These are phyloP conservation scores for Decorospora gaudefroyi DNA, from an alignment of 2,329 filamentous ascomycete species.

Conservation along the genomic window DNA sequence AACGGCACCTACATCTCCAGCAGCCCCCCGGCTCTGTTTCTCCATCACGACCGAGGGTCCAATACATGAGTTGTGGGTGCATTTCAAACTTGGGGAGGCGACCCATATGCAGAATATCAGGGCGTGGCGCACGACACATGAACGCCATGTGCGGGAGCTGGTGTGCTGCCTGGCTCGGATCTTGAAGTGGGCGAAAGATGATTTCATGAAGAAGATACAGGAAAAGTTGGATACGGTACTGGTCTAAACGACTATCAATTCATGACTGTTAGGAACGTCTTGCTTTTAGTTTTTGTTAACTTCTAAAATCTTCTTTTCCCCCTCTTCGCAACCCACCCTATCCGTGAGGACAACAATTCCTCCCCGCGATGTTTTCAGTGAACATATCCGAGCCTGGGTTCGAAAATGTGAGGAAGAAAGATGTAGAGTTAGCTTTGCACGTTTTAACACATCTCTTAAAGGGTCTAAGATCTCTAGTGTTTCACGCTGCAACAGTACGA, in stretches of 20 bases:
- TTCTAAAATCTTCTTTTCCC: constrained; percentile 5
- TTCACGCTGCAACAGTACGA: too few species aligned
- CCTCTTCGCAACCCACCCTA: constrained; percentile 1
- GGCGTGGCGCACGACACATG: constrained; percentile 14
- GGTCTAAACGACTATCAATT: constrained; percentile 1
- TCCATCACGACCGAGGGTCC: constrained; percentile 19
- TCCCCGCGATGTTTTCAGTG: too few species aligned
- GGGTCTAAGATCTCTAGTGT: too few species aligned
- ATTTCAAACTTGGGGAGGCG: constrained; percentile 13
- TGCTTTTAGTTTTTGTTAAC: constrained; percentile 5
- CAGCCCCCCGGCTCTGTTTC: constrained; percentile 6
- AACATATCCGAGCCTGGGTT: too few species aligned
- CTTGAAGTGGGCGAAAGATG: constrained; percentile 13
- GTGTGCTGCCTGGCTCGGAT: constrained; percentile 13
- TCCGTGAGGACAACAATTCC: too few species aligned
- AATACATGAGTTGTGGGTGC: constrained; percentile 27
- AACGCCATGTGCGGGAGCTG: constrained; percentile 13
- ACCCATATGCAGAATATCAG: constrained; percentile 16
- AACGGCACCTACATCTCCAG: constrained; percentile 1
- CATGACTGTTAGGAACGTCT: constrained; percentile 5
- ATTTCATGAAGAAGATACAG: constrained; percentile 8
- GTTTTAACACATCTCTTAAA: too few species aligned
- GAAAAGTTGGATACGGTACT: constrained; percentile 11
- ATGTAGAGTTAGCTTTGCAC: too few species aligned
- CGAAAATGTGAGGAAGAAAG: too few species aligned